A percentile compares a stretch with the other conserved stretches of the same genome.
Evolutionary conservation across 176 grass and related monocot species (phyloP).

Genomic region (Oryza glumipatula): DNA sequence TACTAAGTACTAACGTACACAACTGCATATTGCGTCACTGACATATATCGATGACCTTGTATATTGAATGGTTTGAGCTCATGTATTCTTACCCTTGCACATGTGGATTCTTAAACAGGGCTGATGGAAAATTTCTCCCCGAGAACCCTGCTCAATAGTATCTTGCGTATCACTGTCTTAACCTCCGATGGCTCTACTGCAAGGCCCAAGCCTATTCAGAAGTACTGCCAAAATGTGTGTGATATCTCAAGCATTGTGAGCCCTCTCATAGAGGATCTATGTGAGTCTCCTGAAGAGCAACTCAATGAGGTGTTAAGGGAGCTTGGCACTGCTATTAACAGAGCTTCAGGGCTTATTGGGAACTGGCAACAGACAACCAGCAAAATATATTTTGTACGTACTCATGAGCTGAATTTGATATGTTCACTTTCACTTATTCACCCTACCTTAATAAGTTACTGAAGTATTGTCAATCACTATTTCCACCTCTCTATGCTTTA

Average conservation of each 20-base stretch:
- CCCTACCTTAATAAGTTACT: background rate
- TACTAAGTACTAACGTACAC: background rate
- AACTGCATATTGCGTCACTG: background rate
- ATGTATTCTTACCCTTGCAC: background rate
- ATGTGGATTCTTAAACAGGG: constrained; percentile 37
- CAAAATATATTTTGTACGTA: constrained; percentile 91
- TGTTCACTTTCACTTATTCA: constrained; percentile 4
- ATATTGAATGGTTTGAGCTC: background rate
- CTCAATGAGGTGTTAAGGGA: constrained; percentile 61
- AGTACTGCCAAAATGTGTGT: constrained; percentile 58
- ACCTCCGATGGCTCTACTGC: constrained; percentile 45
- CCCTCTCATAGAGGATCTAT: constrained; percentile 66
- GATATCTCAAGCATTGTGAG: constrained; percentile 57
- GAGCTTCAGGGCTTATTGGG: constrained; percentile 61
- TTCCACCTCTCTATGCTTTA: background rate
- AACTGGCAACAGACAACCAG: constrained; percentile 87
- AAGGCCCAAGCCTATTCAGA: constrained; percentile 62
- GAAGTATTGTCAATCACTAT: constrained; percentile 15
- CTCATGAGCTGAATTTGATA: constrained; percentile 20
- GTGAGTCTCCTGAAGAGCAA: constrained; percentile 61
- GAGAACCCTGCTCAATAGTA: constrained; percentile 44
- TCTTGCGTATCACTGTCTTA: constrained; percentile 46
- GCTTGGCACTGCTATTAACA: constrained; percentile 62
- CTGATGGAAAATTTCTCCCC: constrained; percentile 54
- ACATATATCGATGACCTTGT: constrained; percentile 10